phyloP scores from a whole-genome alignment of 2,329 filamentous ascomycete species.

The Apiospora phragmitis region DNA sequence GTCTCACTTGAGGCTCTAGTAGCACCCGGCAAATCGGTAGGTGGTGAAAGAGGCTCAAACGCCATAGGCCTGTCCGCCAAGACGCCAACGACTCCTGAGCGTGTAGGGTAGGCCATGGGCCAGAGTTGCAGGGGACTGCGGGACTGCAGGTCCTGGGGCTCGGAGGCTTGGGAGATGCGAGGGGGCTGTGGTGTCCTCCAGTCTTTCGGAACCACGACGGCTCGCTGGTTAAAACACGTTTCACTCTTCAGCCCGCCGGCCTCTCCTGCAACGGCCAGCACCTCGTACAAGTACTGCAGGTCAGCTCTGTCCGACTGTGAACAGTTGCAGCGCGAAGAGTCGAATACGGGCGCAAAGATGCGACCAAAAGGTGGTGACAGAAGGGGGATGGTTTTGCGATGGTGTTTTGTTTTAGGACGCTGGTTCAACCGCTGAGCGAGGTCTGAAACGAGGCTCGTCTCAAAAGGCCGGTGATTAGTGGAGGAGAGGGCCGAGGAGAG shows the following conservation, averaged over 20 bases:
- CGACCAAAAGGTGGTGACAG: not conserved
- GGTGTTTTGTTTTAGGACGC: not conserved
- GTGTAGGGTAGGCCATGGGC: not conserved
- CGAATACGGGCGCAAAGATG: not conserved
- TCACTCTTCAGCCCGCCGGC: not conserved
- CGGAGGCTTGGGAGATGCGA: not conserved
- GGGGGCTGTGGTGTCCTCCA: slow-evolving; percentile 7
- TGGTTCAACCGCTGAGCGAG: not conserved
- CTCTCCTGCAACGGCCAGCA: not conserved
- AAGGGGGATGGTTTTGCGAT: not conserved
- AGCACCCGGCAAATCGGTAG: slow-evolving; percentile 5
- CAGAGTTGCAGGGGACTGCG: not conserved
- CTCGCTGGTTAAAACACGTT: not conserved
- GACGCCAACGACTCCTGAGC: slow-evolving; percentile 13
- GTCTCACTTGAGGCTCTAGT: not conserved
- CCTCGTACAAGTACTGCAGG: not conserved
- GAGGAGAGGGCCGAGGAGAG: not conserved
- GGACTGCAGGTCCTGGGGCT: not conserved
- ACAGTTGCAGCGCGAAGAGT: not conserved
- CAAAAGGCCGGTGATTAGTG: not conserved
- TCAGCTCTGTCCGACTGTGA: not conserved
- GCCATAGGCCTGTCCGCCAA: slow-evolving; percentile 3
- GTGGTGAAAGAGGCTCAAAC: slow-evolving; percentile 7
- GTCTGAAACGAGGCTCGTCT: slow-evolving; percentile 9
- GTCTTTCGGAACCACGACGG: not conserved